Evolutionary conservation across 441 rosid species (phyloP).

Genomic region (Omphalea diandra): DNA sequence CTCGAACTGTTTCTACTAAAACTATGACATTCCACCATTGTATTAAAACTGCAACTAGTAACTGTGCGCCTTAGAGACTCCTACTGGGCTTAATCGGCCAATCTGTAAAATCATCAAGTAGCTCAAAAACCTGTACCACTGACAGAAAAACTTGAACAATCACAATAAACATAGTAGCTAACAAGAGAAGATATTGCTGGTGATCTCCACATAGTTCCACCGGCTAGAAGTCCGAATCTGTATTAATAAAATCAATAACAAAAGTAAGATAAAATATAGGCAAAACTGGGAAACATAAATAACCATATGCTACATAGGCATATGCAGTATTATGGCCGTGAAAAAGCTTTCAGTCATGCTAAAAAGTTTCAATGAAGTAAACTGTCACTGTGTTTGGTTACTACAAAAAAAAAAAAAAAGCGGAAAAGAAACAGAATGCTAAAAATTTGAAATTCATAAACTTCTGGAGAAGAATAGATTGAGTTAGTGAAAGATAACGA

Average conservation of each 20-base stretch:
- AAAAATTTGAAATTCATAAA: too few relatives aligned
- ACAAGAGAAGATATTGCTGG: conserved; percentile 1
- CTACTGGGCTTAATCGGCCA: conserved; percentile 9
- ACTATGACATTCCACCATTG: conserved; percentile 21
- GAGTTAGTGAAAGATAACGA: too few relatives aligned
- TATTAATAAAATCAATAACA: neutral
- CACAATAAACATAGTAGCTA: neutral
- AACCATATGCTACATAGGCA: neutral
- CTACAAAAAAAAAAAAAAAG: too few relatives aligned
- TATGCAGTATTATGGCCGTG: too few relatives aligned
- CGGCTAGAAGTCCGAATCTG: neutral
- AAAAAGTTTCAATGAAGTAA: too few relatives aligned
- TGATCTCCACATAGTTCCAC: neutral
- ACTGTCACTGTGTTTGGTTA: too few relatives aligned
- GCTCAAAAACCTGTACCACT: neutral
- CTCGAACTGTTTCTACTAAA: conserved; percentile 10
- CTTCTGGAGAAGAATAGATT: too few relatives aligned
- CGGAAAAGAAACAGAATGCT: too few relatives aligned
- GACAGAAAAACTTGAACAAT: neutral
- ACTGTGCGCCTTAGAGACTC: conserved; percentile 2
- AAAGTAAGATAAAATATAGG: neutral
- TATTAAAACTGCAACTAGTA: conserved; percentile 16
- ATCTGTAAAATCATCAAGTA: conserved; percentile 13
- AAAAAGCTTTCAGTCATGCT: too few relatives aligned
- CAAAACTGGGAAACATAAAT: neutral